Percentiles rank a stretch among this genome's conserved stretches.
phyloP scores from a whole-genome alignment of 164 flowering plant genomes.

The Dillenia turbinata region DNA sequence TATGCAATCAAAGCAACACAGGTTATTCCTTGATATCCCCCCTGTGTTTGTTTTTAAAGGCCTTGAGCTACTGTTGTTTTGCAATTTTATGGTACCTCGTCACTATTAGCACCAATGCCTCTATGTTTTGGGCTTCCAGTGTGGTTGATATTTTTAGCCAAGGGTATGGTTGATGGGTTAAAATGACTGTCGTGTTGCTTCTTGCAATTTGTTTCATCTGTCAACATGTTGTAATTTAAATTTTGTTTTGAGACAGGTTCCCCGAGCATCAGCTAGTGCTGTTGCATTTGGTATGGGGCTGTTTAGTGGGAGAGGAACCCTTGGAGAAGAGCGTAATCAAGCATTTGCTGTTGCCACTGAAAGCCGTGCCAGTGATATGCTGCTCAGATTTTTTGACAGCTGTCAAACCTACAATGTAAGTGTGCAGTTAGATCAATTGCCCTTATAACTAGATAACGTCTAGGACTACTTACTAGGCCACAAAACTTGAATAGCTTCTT shows the following conservation, averaged over 20 bases:
- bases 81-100: too few species aligned
- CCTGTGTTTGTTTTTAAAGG: background rate
- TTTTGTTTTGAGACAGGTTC: constrained; percentile 44
- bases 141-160: too few species aligned
- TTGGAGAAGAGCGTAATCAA: constrained; percentile 71
- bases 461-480: too few species aligned
- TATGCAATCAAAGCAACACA: constrained; percentile 73
- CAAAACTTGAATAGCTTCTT: too few species aligned
- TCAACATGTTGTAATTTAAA: background rate
- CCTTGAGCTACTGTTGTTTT: background rate
- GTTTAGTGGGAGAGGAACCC: constrained; percentile 64
- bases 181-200: too few species aligned
- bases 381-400: constrained; percentile 80
- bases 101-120: too few species aligned
- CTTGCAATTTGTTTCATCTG: too few species aligned
- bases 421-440: background rate
- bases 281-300: constrained; percentile 98
- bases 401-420: constrained; percentile 87
- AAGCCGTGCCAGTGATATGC: constrained; percentile 92
- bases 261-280: constrained; percentile 98
- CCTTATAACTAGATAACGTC: too few species aligned
- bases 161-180: too few species aligned
- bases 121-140: too few species aligned
- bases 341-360: constrained; percentile 90
- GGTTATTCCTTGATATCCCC: constrained; percentile 30